Evolutionary conservation across 345 rosid species (phyloP).

Genomic region (Lenwebbia sp.): DNA sequence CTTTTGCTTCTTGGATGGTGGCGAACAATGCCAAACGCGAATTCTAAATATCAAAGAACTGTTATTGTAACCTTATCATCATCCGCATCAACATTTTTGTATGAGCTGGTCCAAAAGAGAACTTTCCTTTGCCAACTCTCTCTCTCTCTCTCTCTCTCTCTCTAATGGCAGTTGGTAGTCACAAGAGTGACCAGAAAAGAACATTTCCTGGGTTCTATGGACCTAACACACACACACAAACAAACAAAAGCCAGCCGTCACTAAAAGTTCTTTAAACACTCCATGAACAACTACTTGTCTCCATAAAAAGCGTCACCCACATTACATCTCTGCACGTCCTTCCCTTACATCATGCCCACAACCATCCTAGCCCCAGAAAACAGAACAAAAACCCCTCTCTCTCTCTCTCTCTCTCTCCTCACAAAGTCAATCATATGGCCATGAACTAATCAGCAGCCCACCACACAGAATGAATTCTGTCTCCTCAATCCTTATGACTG

Average conservation of each 20-base stretch:
- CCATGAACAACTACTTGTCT: not conserved
- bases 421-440: not conserved
- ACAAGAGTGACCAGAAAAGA: not conserved
- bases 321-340: constrained; percentile 39
- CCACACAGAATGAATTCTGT: not conserved
- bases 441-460: not conserved
- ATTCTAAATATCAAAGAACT: not conserved
- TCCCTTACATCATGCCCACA: not conserved
- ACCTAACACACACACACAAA: no score
- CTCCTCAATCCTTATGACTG: not conserved
- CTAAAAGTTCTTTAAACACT: not conserved
- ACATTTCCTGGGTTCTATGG: no score
- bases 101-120: not conserved
- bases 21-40: not conserved
- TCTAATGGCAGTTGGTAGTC: not conserved
- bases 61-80: not conserved
- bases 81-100: not conserved
- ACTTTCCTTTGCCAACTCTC: not conserved
- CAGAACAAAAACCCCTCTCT: not conserved
- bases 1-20: no score
- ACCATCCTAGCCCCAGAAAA: not conserved
- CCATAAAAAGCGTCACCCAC: not conserved
- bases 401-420: not conserved
- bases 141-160: not conserved
- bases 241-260: not conserved